phyloP scores from a whole-genome alignment of 371 early-diverging fungal genomes.

The Mortierella sp. region DNA sequence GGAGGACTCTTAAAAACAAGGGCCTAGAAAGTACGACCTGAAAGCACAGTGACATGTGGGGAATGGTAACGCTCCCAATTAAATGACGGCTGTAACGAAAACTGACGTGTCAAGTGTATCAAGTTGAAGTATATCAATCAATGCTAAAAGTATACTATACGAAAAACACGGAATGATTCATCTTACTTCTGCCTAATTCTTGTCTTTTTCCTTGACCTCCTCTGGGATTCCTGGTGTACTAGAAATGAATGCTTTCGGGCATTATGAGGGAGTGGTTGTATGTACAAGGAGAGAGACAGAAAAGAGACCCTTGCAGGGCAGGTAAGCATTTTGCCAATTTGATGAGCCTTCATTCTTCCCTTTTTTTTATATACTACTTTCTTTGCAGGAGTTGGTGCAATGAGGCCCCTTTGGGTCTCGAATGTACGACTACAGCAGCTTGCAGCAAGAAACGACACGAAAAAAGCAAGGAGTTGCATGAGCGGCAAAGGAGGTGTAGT shows the following conservation, averaged over 20 bases:
- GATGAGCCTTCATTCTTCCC: neutral
- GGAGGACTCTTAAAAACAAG: neutral
- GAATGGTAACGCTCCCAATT: neutral
- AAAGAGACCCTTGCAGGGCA: constrained; percentile 34
- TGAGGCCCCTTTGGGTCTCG: neutral
- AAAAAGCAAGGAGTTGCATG: constrained; percentile 2
- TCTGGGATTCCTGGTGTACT: neutral
- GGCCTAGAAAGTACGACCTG: neutral
- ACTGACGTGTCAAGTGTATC: neutral
- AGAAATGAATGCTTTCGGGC: neutral
- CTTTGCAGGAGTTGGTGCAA: constrained; percentile 2
- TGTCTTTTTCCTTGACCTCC: neutral
- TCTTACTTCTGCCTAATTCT: constrained; percentile 3
- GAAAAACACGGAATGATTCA: neutral
- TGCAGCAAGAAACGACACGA: neutral
- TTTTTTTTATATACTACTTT: neutral
- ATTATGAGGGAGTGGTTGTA: neutral
- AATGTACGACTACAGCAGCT: neutral
- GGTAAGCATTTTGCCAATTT: constrained; percentile 1
- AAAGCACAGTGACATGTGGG: neutral
- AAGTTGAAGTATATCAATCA: neutral
- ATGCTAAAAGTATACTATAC: neutral
- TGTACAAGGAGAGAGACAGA: neutral
- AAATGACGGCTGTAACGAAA: neutral
- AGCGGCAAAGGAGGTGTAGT: neutral